Evolutionary conservation across 306 rosid species (phyloP), one percentile per base, ranked within the genome.

Genomic region (Trifolium pratense): DNA sequence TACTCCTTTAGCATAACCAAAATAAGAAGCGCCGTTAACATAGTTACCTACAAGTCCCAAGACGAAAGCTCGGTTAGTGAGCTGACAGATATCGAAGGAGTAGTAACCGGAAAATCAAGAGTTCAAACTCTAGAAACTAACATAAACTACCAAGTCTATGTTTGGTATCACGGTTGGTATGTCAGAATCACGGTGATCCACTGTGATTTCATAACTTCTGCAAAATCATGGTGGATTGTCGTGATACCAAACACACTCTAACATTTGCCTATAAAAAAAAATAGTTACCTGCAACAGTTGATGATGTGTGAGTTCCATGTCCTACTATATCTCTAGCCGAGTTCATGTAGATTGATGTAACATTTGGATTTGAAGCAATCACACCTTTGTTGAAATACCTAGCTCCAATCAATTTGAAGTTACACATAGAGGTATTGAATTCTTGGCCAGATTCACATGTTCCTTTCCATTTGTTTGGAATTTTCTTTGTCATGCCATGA

Each of bases 361-460:
- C 70, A 6, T 71, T 36, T 5, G 62, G 63, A 9, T 52, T 17
- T 21, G 55, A 20, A 32, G 69, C 67, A 48, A 70, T 7, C 1
- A 75, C 34, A 6, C 81, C 81, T 57, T 83, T 76, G 57, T 79
- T 79, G 81, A 83, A 79, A 23, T 32, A 79, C 64, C 73, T 79
- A 0, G 76, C 84, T 12, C 87, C 87, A 21, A 79, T 83, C 4
- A 79, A 25, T 9, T 75, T 75, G 62, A 58, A 72, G 52, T 75
- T 83, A 17, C 86, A 79, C 71, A 78, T 4, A 25, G 86, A 78
- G 14, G 45, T 15, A 61, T 75, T 70, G 29, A 82, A 82, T 0
- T 74, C 66, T 48, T 82, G 71, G 3, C 83, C 80, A 21, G 2
- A 39, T 65, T 82, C 76, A 68, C 85, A 73, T 4, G 23, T 36